phyloP scores from a whole-genome alignment of 805 yeast species.

The Groenewaldozyma tartarivorans region DNA sequence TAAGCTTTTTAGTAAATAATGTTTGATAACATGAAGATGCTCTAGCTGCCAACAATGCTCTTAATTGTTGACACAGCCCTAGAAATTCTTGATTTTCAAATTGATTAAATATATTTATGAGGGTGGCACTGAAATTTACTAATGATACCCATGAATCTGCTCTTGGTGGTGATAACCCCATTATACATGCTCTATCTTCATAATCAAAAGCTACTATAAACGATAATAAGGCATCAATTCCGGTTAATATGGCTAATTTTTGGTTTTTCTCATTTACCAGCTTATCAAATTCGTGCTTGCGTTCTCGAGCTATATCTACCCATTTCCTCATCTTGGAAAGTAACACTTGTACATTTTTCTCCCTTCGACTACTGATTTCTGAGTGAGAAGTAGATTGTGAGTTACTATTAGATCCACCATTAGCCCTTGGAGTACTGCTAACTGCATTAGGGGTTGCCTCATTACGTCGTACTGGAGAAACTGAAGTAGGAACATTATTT shows the following conservation, averaged over 20 bases:
- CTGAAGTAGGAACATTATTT: no score
- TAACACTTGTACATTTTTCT: constrained; percentile 17
- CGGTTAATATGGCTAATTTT: constrained; percentile 26
- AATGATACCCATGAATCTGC: constrained; percentile 30
- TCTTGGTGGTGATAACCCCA: constrained; percentile 19
- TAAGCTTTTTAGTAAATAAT: constrained; percentile 6
- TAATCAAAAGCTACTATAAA: constrained; percentile 31
- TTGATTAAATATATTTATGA: constrained; percentile 20
- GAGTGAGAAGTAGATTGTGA: constrained; percentile 1
- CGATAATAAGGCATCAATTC: constrained; percentile 32
- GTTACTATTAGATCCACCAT: neutral
- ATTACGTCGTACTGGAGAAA: neutral
- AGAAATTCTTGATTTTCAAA: constrained; percentile 19
- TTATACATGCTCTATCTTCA: constrained; percentile 28
- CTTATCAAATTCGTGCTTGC: constrained; percentile 33
- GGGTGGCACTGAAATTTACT: constrained; percentile 25
- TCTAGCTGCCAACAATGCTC: constrained; percentile 24
- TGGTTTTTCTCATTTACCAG: constrained; percentile 21
- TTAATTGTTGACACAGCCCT: constrained; percentile 24
- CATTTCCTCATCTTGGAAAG: constrained; percentile 26
- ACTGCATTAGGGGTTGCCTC: neutral
- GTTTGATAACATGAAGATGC: constrained; percentile 13
- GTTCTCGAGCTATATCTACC: constrained; percentile 29
- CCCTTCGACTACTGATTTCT: constrained; percentile 18
- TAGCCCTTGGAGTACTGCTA: neutral